Base-by-base conservation (phyloP, 768 basidiomycete species). In the Suillus luteus region DNA sequence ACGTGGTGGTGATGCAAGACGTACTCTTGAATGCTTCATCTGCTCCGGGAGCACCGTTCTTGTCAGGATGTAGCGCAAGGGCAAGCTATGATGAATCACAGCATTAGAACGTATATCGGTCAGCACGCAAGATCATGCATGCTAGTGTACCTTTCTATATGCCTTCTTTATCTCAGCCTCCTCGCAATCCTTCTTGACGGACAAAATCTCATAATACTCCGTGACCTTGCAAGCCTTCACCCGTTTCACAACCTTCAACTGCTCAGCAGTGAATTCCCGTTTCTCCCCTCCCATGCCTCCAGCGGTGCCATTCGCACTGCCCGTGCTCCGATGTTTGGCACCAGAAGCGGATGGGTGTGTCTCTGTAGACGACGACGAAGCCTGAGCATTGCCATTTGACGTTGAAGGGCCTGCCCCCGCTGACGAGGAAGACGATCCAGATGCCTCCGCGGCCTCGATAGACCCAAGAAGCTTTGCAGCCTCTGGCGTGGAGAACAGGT, bases 21-120 rank as follows among this genome's bases (percentile, higher is more conserved):
- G 61, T 71, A 98, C 96, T 82, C 81, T 99, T 99, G 80, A 99
- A 99, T 2, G 96, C 96, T 74, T 99, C 96, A 65, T 98, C 96
- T 17, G 96, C 96, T 46, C 94, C 93, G n/a, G 96, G 96, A 22
- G 96, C 96, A 7, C 95, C 94, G 70, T 96, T 97, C 80, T 91
- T 96, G 74, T 96, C 93, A 4, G 93, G 93, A 77, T 96, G 93
- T 55, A 95, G 77, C 60, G 92, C 91, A 63, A 97, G 81, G 44
- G 95, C 95, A 65, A 96, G 83, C 93, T 95, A 67, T 38, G 48
- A 62, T 37, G 3, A 27, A 62, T 40, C 31, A 9, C 41, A 38
- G 19, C 27, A 66, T 61, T 72, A 65, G 61, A 59, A 64, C 40
- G 37, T 48, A 37, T n/a, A 27, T 40, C 9, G 5, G 41, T 27